phyloP scores from a whole-genome alignment of 2,329 filamentous ascomycete species.

The Colletotrichum caudatum region DNA sequence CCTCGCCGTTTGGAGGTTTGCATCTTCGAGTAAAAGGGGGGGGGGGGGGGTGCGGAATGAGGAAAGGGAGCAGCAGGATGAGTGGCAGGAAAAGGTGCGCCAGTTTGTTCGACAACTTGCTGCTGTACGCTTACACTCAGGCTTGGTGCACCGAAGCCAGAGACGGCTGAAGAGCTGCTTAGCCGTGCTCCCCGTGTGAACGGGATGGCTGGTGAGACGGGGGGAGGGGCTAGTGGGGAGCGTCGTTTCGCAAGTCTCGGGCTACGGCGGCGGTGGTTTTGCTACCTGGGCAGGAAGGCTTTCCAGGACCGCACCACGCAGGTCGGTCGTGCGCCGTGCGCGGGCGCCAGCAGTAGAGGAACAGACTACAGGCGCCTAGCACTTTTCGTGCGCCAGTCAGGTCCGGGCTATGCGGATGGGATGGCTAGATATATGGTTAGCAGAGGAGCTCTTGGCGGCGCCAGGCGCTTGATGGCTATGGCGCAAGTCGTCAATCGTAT shows the following conservation, averaged over 20 bases:
- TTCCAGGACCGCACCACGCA: background rate
- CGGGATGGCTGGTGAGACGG: conserved; percentile 17
- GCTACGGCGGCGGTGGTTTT: background rate
- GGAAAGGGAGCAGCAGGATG: background rate
- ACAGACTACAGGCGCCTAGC: background rate
- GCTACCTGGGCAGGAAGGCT: background rate
- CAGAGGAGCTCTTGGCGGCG: conserved; percentile 11
- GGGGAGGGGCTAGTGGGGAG: background rate
- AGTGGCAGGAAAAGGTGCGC: background rate
- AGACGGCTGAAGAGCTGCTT: background rate
- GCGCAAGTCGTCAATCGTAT: background rate
- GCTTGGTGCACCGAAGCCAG: background rate
- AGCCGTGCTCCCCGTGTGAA: background rate
- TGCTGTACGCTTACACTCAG: background rate
- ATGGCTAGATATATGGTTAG: conserved; percentile 8
- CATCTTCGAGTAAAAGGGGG: background rate
- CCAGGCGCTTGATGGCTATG: conserved; percentile 6
- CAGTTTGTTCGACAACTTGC: background rate
- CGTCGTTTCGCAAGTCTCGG: conserved; percentile 17
- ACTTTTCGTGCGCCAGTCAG: background rate
- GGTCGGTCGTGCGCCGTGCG: background rate
- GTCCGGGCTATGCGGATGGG: background rate
- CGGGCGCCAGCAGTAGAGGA: background rate
- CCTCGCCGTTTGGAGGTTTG: conserved; percentile 9
- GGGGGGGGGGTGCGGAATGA: too few species aligned